Evolutionary conservation across 2,329 filamentous ascomycete species (phyloP), one percentile per base, ranked within the genome.

Genomic region (Aspergillus novofumigatus): DNA sequence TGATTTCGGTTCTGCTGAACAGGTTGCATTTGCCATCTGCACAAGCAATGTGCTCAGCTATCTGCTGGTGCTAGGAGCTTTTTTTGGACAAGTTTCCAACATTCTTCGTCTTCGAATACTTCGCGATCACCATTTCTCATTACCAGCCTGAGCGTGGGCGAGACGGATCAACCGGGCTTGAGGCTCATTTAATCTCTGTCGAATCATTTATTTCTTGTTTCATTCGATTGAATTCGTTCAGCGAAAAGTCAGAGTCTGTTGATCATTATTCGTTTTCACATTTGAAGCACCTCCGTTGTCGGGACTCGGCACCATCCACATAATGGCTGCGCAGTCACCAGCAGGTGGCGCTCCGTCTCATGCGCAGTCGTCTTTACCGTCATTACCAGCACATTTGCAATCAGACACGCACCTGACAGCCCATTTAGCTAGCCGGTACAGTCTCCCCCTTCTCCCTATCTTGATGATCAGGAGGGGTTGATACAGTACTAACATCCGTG

Each of bases 281-380:
- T 28, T 9, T 49, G 28, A 48, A 29, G 41, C 51, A 44, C 49
- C 55, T 52, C 35, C 50, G 54, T 62, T 44, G 57, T 47, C 11
- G 59, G 56, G 51, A 55, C 51, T 49, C 44, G 55, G 56, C 57
- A 42, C 47, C 51, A 52, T 55, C 44, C 42, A 35, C 55, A 70
- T 59, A 53, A 79, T 79, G 77, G 75, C 72, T 56, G 69, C 70
- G 60, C 65, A 68, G 56, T 67, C 75, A 65, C 54, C 61, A 35
- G 71, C 76, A 63, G 76, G 73, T 65, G 70, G 72, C 70, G 61
- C 77, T 72, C 73, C 83, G 73, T 77, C 91, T 87, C 79, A 91
- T 82, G 61, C 75, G 62, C 91, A 96, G 77, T 85, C 91, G 57
- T 97, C 93, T 59, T 81, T 99, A 67, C 92, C 93, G 23, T 87